Base-by-base conservation (phyloP, 1,139 yeast genomes). In the Entelexis sorbosivorans region DNA sequence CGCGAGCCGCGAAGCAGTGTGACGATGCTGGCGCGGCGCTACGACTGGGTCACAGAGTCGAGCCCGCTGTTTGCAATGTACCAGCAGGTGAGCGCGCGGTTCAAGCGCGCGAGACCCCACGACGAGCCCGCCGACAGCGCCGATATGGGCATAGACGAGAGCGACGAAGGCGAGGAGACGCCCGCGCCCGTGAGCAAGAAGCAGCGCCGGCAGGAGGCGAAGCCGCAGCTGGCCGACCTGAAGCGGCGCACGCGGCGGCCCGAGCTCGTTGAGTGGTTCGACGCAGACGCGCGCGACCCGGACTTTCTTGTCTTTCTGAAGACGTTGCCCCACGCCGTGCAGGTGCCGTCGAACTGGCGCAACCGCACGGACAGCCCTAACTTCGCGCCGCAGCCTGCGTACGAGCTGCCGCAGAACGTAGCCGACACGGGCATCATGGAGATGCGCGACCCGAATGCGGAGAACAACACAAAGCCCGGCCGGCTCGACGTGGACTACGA, bases 291-390 rank as follows among this genome's bases (percentile, higher is more conserved):
- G 0, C 74, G 73, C 3, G 93, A 87, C 61, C 96, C 98, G 1
- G 69, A 71, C 48, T 64, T 88, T 26, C 70, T 81, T 16, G 78
- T 85, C 0, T 69, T 74, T 14, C 66, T 91, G 52, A 91, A 89
- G 62, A 70, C 82, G 0, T 70, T 73, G 40, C 79, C 79, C 46
- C 86, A 87, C 58, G 73, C 71, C 2, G 81, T 89, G 0, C 86
- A 80, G 1, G 88, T 89, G 0, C 97, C 98, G 0, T 65, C 69
- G 0, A 95, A 88, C 64, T 91, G 98, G 98, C 78, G 78, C 52
- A 69, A 75, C 14, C 87, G 87, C 62, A 69, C 86, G 49, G 96
- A 86, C 47, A 89, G 82, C 59, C 69, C 91, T 2, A 47, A 36
- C 6, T 53, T 52, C 53, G 29, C 50, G 1, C 24, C 35, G 11